Base-by-base conservation (phyloP, 2,329 filamentous ascomycete species). In the Nothopassalora personata region DNA sequence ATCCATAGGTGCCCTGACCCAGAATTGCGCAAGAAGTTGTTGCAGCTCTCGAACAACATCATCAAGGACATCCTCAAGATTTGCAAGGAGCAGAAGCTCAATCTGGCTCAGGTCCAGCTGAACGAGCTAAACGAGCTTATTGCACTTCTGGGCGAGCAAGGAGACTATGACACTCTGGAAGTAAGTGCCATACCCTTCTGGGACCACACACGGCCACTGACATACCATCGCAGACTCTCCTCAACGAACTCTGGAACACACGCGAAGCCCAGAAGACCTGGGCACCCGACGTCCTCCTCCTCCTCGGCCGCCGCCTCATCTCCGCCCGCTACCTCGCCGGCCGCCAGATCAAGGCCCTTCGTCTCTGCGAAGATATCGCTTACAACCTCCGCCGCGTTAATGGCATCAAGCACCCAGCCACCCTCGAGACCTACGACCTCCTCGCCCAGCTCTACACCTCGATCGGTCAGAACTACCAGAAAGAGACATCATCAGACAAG, bases 341-440 rank as follows among this genome's bases (percentile, higher is more conserved):
- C 45, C 72, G 77, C 49, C 74, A 77, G 48, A 71, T 76, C 60
- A 72, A 73, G 2, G 74, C 78, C 10, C 74, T 78, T 46, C 73
- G 74, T 53, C 76, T 83, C 1, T 79, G 76, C 68, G 80, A 81
- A 65, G 79, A 81, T 66, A 81, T 83, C 58, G 78, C 78, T 43
- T 83, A 83, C 73, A 83, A 83, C 66, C 74, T 82, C 61, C 78
- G 79, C 10, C 79, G 81, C 23, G 79, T 80, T 5, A 80, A 80
- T 69, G 81, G 81, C 4, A 75, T 75, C 31, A 74, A 75, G 8
- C 76, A 81, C 48, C 73, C 74, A 0, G 72, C 77, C 30, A 81
- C 80, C 0, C 67, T 82, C 54, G 77, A 81, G 56, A 78, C 80
- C 64, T 80, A 75, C 60, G 76, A 77, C 62, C 71, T 82, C 10